Conservation (phyloP, 1,139 yeast species). For the Nakaseomyces glabratus region DNA sequence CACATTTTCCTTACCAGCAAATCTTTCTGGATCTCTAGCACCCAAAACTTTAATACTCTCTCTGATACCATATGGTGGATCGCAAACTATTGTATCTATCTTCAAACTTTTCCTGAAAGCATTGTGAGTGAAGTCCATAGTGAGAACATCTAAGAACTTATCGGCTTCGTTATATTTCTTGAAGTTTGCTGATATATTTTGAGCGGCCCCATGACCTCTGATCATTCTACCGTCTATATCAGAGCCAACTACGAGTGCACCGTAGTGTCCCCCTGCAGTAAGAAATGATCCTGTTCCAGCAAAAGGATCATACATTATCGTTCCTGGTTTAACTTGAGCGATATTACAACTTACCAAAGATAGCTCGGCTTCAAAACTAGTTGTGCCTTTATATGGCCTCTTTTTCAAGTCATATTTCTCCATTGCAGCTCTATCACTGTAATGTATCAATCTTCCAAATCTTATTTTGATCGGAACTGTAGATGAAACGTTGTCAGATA, state of each 20-base stretch:
- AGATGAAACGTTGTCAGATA: constrained; percentile 43
- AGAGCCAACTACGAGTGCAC: constrained; percentile 75
- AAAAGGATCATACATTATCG: constrained; percentile 84
- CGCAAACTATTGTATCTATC: constrained; percentile 82
- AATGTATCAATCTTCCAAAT: constrained; percentile 68
- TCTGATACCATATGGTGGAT: constrained; percentile 96
- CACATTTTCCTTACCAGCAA: constrained; percentile 56
- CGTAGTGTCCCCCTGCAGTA: constrained; percentile 80
- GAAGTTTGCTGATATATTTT: constrained; percentile 59
- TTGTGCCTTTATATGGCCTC: constrained; percentile 87
- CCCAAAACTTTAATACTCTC: constrained; percentile 94
- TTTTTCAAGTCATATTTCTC: constrained; percentile 76
- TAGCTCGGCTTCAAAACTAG: constrained; percentile 87
- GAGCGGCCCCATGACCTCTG: constrained; percentile 49
- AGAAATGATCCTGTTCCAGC: constrained; percentile 95
- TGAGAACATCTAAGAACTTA: constrained; percentile 62
- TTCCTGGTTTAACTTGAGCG: constrained; percentile 60
- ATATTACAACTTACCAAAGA: constrained; percentile 79
- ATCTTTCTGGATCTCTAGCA: constrained; percentile 53
- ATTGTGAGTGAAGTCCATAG: constrained; percentile 93
- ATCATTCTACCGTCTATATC: constrained; percentile 86
- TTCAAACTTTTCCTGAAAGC: constrained; percentile 55
- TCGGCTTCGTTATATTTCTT: constrained; percentile 56
- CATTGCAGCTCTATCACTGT: constrained; percentile 57
- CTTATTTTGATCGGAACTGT: constrained; percentile 48